Evolutionary conservation across 345 rosid genomes (phyloP), one percentile per base, ranked within the genome.

Genomic region (Brassica nigra): DNA sequence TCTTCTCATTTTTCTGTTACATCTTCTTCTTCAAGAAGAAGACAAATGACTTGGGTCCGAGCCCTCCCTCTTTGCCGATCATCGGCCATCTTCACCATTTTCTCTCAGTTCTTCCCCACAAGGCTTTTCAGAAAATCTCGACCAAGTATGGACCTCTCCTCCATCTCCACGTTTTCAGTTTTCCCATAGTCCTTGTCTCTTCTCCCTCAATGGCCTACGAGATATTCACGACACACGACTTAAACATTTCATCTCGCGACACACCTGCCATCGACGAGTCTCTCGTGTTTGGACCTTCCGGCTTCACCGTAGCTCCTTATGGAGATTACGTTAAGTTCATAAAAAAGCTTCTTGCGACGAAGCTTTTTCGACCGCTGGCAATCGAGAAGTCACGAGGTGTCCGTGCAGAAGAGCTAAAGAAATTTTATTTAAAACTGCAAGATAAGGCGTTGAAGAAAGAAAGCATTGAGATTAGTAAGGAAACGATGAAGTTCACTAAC

Each of bases 271-370:
- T 12, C 8, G 4, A 62, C 6, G 66, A n/a, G 66, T 62, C 18
- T 0, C 66, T 62, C 66, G 1, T 62, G 10, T 62, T 30, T 8
- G 66, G 37, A 29, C 2, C 66, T 62, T 62, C 37, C 18, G 8
- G 4, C 8, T 29, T 62, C 8, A 2, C 4, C 3, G n/a, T 2
- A 2, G 34, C 65, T 2, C 66, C 66, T 0, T 7, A 30, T 14
- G 66, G 66, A 62, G 66, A 62, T 14, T 62, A 62, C 66, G 14
- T 6, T 14, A 62, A 62, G 36, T 62, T 62, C 7, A 62, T 62
- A 15, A 62, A 62, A 36, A 62, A 62, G 37, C 66, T 62, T 34
- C 14, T 6, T 8, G 37, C 14, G 16, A 62, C 37, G 3, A 62
- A 62, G 4, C 18, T 62, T 15, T 18, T 62, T 3, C 16, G 66